Evolutionary conservation across 1,284 basidiomycete species (phyloP), one percentile per base, ranked within the genome.

Genomic region (Irpex sp.): DNA sequence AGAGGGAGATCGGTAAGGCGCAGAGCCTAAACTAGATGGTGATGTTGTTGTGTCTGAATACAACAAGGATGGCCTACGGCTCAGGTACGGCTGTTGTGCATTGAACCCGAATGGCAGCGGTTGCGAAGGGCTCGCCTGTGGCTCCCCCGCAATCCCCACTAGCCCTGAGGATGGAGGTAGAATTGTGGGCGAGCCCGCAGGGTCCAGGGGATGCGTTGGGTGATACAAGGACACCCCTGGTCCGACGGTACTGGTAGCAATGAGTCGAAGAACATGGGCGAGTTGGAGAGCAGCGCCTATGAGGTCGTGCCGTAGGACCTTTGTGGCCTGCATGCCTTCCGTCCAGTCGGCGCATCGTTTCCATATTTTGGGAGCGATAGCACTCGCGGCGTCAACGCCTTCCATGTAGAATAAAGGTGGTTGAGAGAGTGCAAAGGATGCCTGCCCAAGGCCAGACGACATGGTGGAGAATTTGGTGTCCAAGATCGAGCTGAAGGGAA

Each of bases 341-440:
- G 90, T 92, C 91, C 91, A 92, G 71, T 92, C 90, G 5, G 81
- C 77, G 70, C 88, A 90, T 47, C 80, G 78, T 67, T 85, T 85
- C 90, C 90, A 92, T 6, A 76, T 70, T n/a, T 75, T 72, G 13
- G 70, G 63, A 26, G 68, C 68, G 36, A 37, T 21, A 34, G 51
- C 15, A 9, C 57, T 19, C 9, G 78, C 69, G 5, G 77, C 70
- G 0, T 75, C 67, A 31, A 77, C 65, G 59, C 77, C 78, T 71
- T 91, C 86, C 65, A 89, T 75, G 69, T 83, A 92, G 73, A 93
- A 93, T 1, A 76, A 69, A 0, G 91, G 91, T 1, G 89, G 83
- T 40, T 79, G 79, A 13, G 85, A 83, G 38, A 93, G 81, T n/a
- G 79, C 70, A 71, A 93, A 86, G 0, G 84, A 79, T 2, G 85